A percentile compares a stretch with the other conserved stretches of the same genome.
Conservation (phyloP, 352 stramenopile species). For the Globisporangium splendens region DNA sequence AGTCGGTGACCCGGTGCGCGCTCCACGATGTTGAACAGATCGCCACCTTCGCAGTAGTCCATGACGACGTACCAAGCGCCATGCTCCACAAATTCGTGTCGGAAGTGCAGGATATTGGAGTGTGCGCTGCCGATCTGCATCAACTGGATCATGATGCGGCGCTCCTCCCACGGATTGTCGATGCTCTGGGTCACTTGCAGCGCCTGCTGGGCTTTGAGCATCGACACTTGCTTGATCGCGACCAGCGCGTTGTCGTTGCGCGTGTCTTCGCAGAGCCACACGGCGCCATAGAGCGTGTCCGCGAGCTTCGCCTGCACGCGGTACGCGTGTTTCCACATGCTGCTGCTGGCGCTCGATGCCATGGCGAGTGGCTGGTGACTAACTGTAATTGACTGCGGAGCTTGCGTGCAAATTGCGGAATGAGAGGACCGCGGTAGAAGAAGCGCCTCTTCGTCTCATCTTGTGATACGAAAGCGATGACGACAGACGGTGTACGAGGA, state of each 20-base stretch:
- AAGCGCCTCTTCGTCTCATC: too few species aligned
- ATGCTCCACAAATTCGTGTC: constrained; percentile 36
- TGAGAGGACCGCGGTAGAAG: too few species aligned
- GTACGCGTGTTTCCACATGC: constrained; percentile 13
- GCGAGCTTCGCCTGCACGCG: constrained; percentile 14
- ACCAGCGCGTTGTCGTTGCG: constrained; percentile 22
- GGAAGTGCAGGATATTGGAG: constrained; percentile 41
- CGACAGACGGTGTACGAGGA: too few species aligned
- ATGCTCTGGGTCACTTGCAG: constrained; percentile 23
- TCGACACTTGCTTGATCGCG: constrained; percentile 47
- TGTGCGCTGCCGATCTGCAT: constrained; percentile 22
- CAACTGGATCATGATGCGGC: constrained; percentile 20
- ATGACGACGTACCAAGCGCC: constrained; percentile 48
- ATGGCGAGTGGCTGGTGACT: too few species aligned
- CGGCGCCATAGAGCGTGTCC: constrained; percentile 32
- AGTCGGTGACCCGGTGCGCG: constrained; percentile 17
- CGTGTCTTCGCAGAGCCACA: constrained; percentile 35
- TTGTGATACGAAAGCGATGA: too few species aligned
- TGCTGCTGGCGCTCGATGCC: not conserved
- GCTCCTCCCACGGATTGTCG: constrained; percentile 46
- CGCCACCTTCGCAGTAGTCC: constrained; percentile 44
- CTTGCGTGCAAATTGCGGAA: too few species aligned
- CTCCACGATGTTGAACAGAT: constrained; percentile 36
- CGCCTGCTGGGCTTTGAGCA: constrained; percentile 21
- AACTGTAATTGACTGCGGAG: too few species aligned